These are phyloP conservation scores for Avicennia marina DNA, from an alignment of 257 asterid species.

Conservation along the genomic window DNA sequence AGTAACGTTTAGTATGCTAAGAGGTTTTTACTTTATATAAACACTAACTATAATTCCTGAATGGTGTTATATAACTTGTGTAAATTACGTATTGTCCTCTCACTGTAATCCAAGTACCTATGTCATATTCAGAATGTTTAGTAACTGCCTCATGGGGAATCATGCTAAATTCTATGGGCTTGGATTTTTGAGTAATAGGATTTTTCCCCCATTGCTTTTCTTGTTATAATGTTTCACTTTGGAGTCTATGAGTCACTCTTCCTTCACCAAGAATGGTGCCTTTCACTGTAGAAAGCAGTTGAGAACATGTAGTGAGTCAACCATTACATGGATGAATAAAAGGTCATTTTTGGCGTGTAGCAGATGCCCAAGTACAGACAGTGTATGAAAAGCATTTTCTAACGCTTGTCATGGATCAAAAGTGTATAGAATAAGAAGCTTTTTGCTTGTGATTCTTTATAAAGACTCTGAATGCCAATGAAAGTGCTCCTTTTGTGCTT, in stretches of 20 bases:
- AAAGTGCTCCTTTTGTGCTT: too few species aligned
- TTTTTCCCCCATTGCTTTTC: not conserved
- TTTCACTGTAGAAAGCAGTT: not conserved
- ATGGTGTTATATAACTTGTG: not conserved
- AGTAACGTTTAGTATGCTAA: slow-evolving; percentile 65
- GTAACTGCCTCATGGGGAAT: too few species aligned
- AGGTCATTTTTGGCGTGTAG: too few species aligned
- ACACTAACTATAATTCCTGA: slow-evolving; percentile 10
- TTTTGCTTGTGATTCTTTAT: too few species aligned
- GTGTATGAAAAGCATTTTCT: too few species aligned
- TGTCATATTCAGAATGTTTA: not conserved
- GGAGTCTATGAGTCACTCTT: not conserved
- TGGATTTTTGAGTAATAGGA: not conserved
- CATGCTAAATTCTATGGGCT: not conserved
- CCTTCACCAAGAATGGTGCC: not conserved
- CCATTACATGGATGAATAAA: not conserved
- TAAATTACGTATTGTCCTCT: not conserved
- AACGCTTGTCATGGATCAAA: too few species aligned
- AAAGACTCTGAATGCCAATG: too few species aligned
- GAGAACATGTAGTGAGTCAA: not conserved
- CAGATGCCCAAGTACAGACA: too few species aligned
- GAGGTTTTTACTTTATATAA: slow-evolving; percentile 60
- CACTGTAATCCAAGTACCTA: not conserved
- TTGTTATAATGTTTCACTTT: not conserved
- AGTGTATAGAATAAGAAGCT: too few species aligned